Base-by-base conservation (phyloP, 2,329 filamentous ascomycete species). In the Ophiognomonia clavigignenti-juglandacearum region DNA sequence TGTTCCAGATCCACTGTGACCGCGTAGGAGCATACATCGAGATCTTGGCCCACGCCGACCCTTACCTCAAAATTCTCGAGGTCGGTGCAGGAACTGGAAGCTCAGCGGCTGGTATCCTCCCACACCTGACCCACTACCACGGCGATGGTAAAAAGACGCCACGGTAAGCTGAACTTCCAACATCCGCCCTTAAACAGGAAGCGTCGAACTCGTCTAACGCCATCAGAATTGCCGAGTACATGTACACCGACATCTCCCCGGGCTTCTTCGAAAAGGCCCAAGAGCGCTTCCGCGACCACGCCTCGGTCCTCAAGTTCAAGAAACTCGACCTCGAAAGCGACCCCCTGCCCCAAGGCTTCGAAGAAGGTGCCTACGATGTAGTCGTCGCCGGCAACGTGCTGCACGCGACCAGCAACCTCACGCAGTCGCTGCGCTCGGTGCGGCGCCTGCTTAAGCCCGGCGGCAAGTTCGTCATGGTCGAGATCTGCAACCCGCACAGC, bases 211-310 rank as follows among this genome's bases (percentile, higher is more conserved):
- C n/a, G n/a, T n/a, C n/a, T n/a, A n/a, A n/a, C n/a, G n/a, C n/a
- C n/a, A 29, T 29, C 7, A 7, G 26, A 7, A 29, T 68, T 37
- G 50, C 56, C 1, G 59, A 61, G 7, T 74, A 73, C 50, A 69
- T 65, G 1, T 75, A 61, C 55, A 73, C 72, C 0, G 70, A 74
- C 43, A 61, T 71, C 9, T 64, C 63, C 0, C 38, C 59, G 2
- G 61, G 58, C n/a, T 68, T 67, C 55, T 70, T 73, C 38, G 59
- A 61, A 8, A 47, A 57, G 3, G 67, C 35, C 4, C 4, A 24
- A n/a, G 20, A 24, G 8, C n/a, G 19, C 2, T 39, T 45, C 36
- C 6, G 23, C 8, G 23, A 45, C 4, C 19, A 14, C 26, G 9
- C 8, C 22, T 6, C 6, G 6, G 26, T 35, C 2, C 45, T 50